Conservation (phyloP, 148 eudicot species). For the Hydrangea macrophylla region DNA sequence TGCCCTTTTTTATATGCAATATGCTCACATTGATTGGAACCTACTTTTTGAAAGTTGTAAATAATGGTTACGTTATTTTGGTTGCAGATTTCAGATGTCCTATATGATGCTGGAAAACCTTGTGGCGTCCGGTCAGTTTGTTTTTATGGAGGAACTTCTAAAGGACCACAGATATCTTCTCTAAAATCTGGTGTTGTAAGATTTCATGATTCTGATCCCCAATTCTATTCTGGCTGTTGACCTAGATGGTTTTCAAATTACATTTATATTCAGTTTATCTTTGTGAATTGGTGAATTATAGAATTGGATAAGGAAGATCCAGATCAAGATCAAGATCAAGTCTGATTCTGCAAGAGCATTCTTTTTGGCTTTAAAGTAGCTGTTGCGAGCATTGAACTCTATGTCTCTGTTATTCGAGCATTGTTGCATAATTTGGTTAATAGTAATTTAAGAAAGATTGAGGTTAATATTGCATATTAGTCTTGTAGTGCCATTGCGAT, state of each 20-base stretch:
- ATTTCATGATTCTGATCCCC: background rate
- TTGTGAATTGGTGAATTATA: background rate
- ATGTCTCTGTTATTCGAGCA: background rate
- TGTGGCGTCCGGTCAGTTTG: conserved; percentile 73
- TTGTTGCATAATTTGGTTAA: background rate
- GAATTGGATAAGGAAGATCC: background rate
- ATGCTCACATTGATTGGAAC: background rate
- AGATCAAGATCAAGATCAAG: background rate
- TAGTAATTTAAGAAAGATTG: background rate
- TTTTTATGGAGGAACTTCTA: conserved; percentile 91
- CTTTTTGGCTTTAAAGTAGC: no score
- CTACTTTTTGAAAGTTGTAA: background rate
- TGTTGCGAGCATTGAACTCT: no score
- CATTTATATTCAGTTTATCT: background rate
- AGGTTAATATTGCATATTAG: background rate
- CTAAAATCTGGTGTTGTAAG: conserved; percentile 92
- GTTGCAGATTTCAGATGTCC: conserved; percentile 84
- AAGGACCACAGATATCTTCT: conserved; percentile 81
- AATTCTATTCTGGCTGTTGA: conserved; percentile 4
- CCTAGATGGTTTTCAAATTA: background rate
- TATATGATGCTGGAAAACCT: conserved; percentile 74
- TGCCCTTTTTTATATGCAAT: background rate
- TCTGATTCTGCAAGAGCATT: background rate
- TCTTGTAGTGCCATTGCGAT: no score
- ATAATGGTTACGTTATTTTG: conserved; percentile 7